Conservation (phyloP, 805 yeast genomes). For the Maudiozyma saulgeensis region DNA sequence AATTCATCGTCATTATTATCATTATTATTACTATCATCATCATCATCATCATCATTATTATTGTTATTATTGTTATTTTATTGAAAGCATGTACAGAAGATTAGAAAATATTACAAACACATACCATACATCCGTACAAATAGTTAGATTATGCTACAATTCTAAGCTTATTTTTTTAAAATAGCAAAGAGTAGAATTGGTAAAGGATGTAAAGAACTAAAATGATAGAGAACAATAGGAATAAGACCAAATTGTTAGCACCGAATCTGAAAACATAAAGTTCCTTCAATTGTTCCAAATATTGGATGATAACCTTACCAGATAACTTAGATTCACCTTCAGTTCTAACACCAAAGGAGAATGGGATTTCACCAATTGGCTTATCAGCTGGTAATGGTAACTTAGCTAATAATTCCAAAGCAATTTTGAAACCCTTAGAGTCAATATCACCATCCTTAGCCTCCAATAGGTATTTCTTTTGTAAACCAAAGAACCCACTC, state of each 20-base stretch:
- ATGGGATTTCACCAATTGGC: constrained; percentile 39
- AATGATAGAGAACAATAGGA: constrained; percentile 25
- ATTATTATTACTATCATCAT: too few species aligned
- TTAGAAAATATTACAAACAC: background rate
- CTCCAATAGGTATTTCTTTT: constrained; percentile 33
- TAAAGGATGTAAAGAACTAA: constrained; percentile 25
- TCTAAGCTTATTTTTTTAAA: constrained; percentile 5
- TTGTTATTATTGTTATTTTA: background rate
- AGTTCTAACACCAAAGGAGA: constrained; percentile 44
- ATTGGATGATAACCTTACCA: constrained; percentile 41
- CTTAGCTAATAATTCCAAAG: constrained; percentile 40
- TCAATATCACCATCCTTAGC: constrained; percentile 32
- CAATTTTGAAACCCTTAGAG: constrained; percentile 42
- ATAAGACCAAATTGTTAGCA: constrained; percentile 28
- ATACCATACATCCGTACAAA: background rate
- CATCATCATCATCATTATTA: too few species aligned
- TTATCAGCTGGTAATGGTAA: constrained; percentile 32
- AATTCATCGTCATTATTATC: background rate
- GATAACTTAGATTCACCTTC: constrained; percentile 45
- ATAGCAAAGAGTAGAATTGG: constrained; percentile 17
- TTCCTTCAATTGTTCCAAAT: constrained; percentile 38
- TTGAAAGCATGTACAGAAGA: background rate
- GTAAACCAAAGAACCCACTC: constrained; percentile 45
- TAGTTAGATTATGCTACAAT: background rate
- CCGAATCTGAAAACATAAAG: constrained; percentile 40